These are phyloP conservation scores for Drechslera avenae DNA, from an alignment of 2,329 filamentous ascomycete species.

Conservation along the genomic window DNA sequence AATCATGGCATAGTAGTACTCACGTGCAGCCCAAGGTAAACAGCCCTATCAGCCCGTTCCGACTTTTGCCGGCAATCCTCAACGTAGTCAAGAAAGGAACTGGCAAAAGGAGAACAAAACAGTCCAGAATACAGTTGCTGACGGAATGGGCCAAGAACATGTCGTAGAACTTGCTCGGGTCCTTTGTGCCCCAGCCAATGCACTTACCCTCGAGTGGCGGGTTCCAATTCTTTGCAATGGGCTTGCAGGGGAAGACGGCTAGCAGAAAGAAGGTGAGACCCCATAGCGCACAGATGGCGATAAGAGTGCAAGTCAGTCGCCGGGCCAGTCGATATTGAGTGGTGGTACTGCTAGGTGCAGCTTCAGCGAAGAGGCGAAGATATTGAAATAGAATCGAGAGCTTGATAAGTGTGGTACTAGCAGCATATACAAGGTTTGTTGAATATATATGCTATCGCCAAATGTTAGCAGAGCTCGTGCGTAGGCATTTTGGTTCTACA, in stretches of 20 bases:
- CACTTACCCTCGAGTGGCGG: conserved; percentile 29
- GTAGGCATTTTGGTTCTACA: too few species aligned
- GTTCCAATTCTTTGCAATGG: conserved; percentile 42
- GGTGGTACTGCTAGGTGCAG: conserved; percentile 15
- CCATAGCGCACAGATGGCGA: conserved; percentile 35
- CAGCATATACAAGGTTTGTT: conserved; percentile 38
- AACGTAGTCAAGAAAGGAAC: conserved; percentile 40
- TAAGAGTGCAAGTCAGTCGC: conserved; percentile 24
- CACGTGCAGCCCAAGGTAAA: conserved; percentile 44
- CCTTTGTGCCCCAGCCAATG: conserved; percentile 44
- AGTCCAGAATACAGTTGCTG: conserved; percentile 43
- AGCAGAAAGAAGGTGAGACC: conserved; percentile 39
- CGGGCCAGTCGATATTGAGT: conserved; percentile 21
- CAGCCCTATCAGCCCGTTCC: conserved; percentile 35
- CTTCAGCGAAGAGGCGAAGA: conserved; percentile 41
- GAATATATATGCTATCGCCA: conserved; percentile 36
- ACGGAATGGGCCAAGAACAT: conserved; percentile 38
- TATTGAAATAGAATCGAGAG: conserved; percentile 47
- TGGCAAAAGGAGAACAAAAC: conserved; percentile 38
- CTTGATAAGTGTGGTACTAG: conserved; percentile 45
- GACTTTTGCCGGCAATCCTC: conserved; percentile 37
- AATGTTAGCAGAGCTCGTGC: background rate
- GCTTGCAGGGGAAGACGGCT: conserved; percentile 38
- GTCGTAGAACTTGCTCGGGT: conserved; percentile 32
- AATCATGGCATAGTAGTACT: conserved; percentile 25